Conservation (phyloP, 2,329 filamentous ascomycete species). For the Microsporum ferrugineum region DNA sequence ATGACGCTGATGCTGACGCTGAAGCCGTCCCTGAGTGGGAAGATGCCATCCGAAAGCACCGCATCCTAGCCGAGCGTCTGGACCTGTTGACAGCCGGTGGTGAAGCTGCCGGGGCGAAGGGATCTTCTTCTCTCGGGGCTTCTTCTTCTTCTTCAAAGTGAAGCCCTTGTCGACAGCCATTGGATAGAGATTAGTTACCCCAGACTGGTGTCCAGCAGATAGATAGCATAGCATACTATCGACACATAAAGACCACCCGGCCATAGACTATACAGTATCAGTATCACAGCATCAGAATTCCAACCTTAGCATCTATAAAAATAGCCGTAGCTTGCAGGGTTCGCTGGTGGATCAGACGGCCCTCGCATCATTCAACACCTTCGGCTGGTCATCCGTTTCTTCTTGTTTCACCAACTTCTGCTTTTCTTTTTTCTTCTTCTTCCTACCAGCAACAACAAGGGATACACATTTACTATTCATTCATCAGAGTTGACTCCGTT, state of each 20-base stretch:
- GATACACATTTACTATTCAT: not conserved
- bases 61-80: conserved; percentile 62
- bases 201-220: not conserved
- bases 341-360: not conserved
- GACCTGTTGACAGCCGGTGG: conserved; percentile 29
- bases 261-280: too few species aligned
- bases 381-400: conserved; percentile 2
- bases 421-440: not conserved
- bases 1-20: conserved; percentile 29
- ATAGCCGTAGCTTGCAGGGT: too few species aligned
- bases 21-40: conserved; percentile 58
- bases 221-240: too few species aligned
- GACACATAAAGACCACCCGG: too few species aligned
- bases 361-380: not conserved
- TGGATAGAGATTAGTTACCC: not conserved
- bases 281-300: too few species aligned
- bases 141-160: not conserved
- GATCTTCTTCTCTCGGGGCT: not conserved
- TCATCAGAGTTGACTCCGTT: not conserved
- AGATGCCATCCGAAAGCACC: conserved; percentile 77
- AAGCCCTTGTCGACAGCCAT: not conserved
- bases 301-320: too few species aligned
- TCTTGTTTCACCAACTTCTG: conserved; percentile 8
- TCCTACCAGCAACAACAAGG: not conserved
- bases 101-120: not conserved